Evolutionary conservation across 805 yeast genomes (phyloP).

Genomic region (Vanderwaltozyma verrucispora): DNA sequence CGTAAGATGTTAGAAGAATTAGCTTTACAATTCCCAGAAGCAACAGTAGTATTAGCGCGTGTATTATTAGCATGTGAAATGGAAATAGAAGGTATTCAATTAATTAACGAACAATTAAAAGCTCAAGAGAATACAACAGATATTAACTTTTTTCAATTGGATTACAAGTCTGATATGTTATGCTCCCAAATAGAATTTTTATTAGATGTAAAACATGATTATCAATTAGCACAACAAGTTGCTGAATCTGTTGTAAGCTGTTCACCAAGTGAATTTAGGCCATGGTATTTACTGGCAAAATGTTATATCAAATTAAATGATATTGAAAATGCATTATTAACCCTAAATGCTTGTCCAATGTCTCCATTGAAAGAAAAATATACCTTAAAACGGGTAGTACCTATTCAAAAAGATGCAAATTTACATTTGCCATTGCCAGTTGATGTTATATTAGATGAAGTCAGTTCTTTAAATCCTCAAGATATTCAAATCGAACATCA

Average conservation of each 20-base stretch:
- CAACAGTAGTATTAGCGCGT: constrained; percentile 23
- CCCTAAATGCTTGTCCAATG: constrained; percentile 77
- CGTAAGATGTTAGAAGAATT: constrained; percentile 19
- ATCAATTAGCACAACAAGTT: constrained; percentile 16
- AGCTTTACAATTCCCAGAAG: constrained; percentile 17
- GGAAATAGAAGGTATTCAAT: constrained; percentile 29
- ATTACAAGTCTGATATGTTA: constrained; percentile 23
- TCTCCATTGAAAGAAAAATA: constrained; percentile 55
- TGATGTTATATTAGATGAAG: constrained; percentile 63
- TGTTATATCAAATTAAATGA: constrained; percentile 54
- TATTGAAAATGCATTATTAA: constrained; percentile 59
- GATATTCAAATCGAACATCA: constrained; percentile 59
- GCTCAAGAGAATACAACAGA: constrained; percentile 6
- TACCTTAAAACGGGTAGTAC: constrained; percentile 48
- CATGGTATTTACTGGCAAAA: constrained; percentile 62
- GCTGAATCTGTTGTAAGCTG: constrained; percentile 40
- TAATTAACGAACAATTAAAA: constrained; percentile 22
- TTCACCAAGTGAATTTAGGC: constrained; percentile 63
- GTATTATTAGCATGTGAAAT: constrained; percentile 25
- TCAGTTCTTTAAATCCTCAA: constrained; percentile 52
- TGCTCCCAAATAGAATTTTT: constrained; percentile 24
- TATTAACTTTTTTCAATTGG: constrained; percentile 10
- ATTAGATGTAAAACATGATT: constrained; percentile 20
- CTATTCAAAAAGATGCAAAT: constrained; percentile 26
- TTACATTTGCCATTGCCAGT: constrained; percentile 68